phyloP scores from a whole-genome alignment of 2,329 filamentous ascomycete genomes.

The Amauroascus verrucosus region DNA sequence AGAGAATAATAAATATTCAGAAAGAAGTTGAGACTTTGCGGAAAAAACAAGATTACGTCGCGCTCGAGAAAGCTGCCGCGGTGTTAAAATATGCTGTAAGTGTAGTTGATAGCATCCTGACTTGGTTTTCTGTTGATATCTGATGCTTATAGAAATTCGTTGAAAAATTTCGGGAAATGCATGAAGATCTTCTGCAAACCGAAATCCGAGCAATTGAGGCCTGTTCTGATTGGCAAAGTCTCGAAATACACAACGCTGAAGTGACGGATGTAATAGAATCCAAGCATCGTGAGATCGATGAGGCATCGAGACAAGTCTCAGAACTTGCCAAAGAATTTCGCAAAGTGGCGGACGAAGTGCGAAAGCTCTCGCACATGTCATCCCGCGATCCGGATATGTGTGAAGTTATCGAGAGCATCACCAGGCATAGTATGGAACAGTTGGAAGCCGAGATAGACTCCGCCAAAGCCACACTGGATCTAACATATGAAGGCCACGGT shows the following conservation, averaged over 20 bases:
- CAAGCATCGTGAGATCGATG: constrained; percentile 26
- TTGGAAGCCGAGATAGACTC: constrained; percentile 64
- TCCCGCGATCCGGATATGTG: neutral
- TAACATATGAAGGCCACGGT: constrained; percentile 65
- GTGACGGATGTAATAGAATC: constrained; percentile 42
- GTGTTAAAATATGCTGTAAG: constrained; percentile 48
- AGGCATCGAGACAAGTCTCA: constrained; percentile 18
- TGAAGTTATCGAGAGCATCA: constrained; percentile 5
- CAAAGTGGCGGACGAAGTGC: constrained; percentile 11
- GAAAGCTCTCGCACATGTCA: constrained; percentile 15
- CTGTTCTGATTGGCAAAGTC: constrained; percentile 60
- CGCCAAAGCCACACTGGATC: constrained; percentile 63
- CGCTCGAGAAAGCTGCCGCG: constrained; percentile 48
- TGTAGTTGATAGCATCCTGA: constrained; percentile 5
- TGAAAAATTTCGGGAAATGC: constrained; percentile 50
- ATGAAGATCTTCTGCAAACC: constrained; percentile 56
- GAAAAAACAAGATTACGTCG: constrained; percentile 45
- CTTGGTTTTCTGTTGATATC: neutral
- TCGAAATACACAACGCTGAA: constrained; percentile 55
- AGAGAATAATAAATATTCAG: constrained; percentile 35
- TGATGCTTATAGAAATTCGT: constrained; percentile 45
- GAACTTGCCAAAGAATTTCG: neutral
- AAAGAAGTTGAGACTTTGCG: constrained; percentile 43
- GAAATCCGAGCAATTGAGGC: constrained; percentile 69
- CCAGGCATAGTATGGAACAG: constrained; percentile 48